A percentile compares a stretch with the other conserved stretches of the same genome.
phyloP scores from a whole-genome alignment of 2,329 filamentous ascomycete genomes.

The Colletotrichum kahawae region DNA sequence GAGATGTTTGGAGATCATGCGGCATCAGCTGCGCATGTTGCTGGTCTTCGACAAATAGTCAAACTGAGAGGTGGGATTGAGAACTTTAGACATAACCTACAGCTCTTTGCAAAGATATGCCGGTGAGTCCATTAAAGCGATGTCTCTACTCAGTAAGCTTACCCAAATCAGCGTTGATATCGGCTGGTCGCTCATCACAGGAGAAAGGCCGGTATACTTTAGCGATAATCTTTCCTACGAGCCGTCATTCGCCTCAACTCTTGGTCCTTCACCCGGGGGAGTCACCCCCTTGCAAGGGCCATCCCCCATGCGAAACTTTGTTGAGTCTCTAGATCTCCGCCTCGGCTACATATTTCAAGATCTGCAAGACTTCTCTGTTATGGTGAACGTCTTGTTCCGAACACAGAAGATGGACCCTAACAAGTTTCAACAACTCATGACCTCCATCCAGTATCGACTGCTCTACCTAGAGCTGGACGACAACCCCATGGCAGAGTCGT shows the following conservation, averaged over 20 bases:
- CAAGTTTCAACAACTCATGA: constrained; percentile 14
- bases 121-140: constrained; percentile 24
- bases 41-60: constrained; percentile 26
- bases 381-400: constrained; percentile 27
- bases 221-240: neutral
- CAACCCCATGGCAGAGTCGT: neutral
- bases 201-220: constrained; percentile 28
- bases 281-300: neutral
- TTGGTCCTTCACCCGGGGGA: neutral
- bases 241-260: constrained; percentile 23
- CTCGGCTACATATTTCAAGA: constrained; percentile 32
- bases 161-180: constrained; percentile 28
- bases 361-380: constrained; percentile 31
- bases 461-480: neutral
- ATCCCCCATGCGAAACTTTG: constrained; percentile 1
- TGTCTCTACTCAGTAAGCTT: neutral
- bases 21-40: neutral
- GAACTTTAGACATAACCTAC: constrained; percentile 26
- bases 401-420: constrained; percentile 29
- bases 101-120: constrained; percentile 32
- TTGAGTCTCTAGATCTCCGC: constrained; percentile 23
- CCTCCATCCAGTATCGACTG: constrained; percentile 9
- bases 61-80: constrained; percentile 29
- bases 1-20: constrained; percentile 6
- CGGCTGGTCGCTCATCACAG: constrained; percentile 29